A percentile compares a stretch with the other conserved stretches of the same genome.
Evolutionary conservation across 257 asterid genomes (phyloP).

Genomic region (Forsythia suspensa): DNA sequence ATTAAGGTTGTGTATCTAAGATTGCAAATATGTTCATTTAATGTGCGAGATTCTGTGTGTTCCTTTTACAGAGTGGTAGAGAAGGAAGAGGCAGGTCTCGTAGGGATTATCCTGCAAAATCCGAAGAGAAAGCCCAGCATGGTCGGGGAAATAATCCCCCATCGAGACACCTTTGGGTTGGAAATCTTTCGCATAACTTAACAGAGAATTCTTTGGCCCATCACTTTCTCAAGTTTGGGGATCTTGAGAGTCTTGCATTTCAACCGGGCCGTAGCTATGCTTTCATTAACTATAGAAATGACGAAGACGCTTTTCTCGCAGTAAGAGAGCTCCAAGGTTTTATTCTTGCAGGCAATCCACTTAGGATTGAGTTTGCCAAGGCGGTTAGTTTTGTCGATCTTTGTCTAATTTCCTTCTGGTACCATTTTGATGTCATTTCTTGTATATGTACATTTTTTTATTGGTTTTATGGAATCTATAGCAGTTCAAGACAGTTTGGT

Average conservation of each 20-base stretch:
- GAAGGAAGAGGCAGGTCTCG: constrained; percentile 74
- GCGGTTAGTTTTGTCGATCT: constrained; percentile 93
- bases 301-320: constrained; percentile 82
- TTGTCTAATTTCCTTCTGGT: constrained; percentile 52
- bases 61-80: constrained; percentile 56
- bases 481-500: constrained; percentile 21
- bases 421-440: constrained; percentile 32
- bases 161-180: constrained; percentile 95
- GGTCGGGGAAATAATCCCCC: constrained; percentile 70
- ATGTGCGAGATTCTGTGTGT: neutral
- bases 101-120: constrained; percentile 66
- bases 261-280: constrained; percentile 96
- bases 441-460: constrained; percentile 27
- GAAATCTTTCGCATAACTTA: constrained; percentile 66
- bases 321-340: constrained; percentile 87
- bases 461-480: constrained; percentile 28
- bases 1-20: neutral
- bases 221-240: constrained; percentile 69
- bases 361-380: constrained; percentile 94
- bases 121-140: constrained; percentile 59
- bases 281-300: constrained; percentile 65
- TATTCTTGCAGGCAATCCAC: constrained; percentile 75
- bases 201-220: constrained; percentile 63
- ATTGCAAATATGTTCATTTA: neutral
- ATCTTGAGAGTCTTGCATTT: constrained; percentile 80